Evolutionary conservation across 108 stramenopile genomes (phyloP).

Genomic region (Fistulifera pelliculosa): DNA sequence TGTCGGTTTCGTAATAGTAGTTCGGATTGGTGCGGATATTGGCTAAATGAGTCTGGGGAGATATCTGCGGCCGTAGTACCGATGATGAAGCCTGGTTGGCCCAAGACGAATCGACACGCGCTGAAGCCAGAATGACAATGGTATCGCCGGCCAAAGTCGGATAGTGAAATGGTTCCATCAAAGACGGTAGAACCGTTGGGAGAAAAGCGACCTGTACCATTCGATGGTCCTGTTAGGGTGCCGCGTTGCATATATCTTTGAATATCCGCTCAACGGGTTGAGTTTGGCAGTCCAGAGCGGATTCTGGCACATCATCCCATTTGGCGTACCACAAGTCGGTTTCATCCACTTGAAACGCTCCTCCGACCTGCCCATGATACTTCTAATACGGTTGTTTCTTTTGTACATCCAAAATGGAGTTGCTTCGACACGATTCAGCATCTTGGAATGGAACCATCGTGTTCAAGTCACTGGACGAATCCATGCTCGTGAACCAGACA

Average conservation of each 20-base stretch:
- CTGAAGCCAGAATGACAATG: conserved; percentile 46
- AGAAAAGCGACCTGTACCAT: conserved; percentile 3
- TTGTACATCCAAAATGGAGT: conserved; percentile 16
- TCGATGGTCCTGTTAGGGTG: conserved; percentile 10
- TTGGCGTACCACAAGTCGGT: conserved; percentile 61
- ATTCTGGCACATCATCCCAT: conserved; percentile 44
- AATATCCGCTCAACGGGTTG: conserved; percentile 24
- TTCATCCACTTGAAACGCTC: conserved; percentile 60
- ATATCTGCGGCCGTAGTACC: too few relatives aligned
- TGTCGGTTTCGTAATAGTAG: conserved; percentile 51
- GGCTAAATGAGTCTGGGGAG: conserved; percentile 77
- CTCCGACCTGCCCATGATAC: conserved; percentile 73
- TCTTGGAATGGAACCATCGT: too few relatives aligned
- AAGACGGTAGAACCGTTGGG: conserved; percentile 37
- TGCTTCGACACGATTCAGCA: not conserved
- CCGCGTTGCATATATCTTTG: conserved; percentile 15
- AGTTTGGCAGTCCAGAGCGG: conserved; percentile 32
- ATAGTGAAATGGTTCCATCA: conserved; percentile 37
- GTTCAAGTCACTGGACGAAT: conserved; percentile 1
- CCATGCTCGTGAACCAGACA: conserved; percentile 49
- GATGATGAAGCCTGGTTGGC: conserved; percentile 12
- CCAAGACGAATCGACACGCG: conserved; percentile 70
- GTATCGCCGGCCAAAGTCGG: conserved; percentile 35
- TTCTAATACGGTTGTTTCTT: conserved; percentile 15
- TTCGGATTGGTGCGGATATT: conserved; percentile 83